Base-by-base conservation (phyloP, 78 protist species). In the Polysphondylium violaceum region DNA sequence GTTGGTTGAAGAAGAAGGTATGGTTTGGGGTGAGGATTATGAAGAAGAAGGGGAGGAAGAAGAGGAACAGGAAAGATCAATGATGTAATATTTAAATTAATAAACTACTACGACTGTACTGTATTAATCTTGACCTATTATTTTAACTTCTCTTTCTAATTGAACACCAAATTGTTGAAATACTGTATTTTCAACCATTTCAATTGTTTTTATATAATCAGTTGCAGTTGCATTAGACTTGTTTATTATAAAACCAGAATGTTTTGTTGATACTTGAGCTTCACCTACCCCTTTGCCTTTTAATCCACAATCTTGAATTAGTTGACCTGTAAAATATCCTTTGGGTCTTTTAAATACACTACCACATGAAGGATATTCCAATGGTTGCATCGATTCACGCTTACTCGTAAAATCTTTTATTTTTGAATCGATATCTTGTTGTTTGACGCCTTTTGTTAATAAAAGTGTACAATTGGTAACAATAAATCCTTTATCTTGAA, bases 1-100 rank as follows among this genome's bases (percentile, higher is more conserved):
- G 31, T 83, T 83, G 29, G 91, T 83, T 4, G 65, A 83, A 83
- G 91, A 83, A 25, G 91, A 83, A 71, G 91, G 91, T 25, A 83
- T 83, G 91, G 79, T 69, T 12, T 83, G 55, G 25, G 79, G 71
- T n/a, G 81, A 69, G 27, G 89, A 56, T 8, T 68, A 79, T 14
- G 73, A 79, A 12, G 73, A 83, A 58, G 81, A 74, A 23, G 58
- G 56, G 14, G 36, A 71, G 29, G 21, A 29, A 25, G 77, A 71
- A 44, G n/a, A 71, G 19, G 25, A 51, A 51, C 33, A 16, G 21
- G 65, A 73, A 51, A 6, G 5, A 58, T 11, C 53, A 47, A 47
- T 11, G 11, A 47, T 47, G 8, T 14, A 47, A 47, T 47, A 14
- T 47, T 47, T 14, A 47, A 47, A 47, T 47, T 47, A 47, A 47